A percentile compares a stretch with the other conserved stretches of the same genome.
These are phyloP conservation scores for Stereocaulon alpinum DNA, from an alignment of 495 filamentous ascomycete genomes.

Conservation along the genomic window DNA sequence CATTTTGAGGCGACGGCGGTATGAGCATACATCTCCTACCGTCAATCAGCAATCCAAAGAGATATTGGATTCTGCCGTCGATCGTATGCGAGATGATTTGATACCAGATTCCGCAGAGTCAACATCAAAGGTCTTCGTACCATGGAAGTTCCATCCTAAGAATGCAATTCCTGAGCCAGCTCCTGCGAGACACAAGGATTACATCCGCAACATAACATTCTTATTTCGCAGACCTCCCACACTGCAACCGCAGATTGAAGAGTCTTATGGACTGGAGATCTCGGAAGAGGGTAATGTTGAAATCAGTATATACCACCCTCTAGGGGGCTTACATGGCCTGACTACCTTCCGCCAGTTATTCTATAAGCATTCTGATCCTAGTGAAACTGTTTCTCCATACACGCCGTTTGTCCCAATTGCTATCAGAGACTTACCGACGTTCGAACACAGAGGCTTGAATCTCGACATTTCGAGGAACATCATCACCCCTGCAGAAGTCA, in stretches of 20 bases:
- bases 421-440: slow-evolving; percentile 40
- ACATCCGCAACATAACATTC: slow-evolving; percentile 46
- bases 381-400: slow-evolving; percentile 1
- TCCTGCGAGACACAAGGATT: slow-evolving; percentile 31
- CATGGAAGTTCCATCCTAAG: slow-evolving; percentile 64
- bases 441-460: slow-evolving; percentile 61
- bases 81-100: slow-evolving; percentile 25
- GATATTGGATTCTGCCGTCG: slow-evolving; percentile 28
- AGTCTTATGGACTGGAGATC: slow-evolving; percentile 59
- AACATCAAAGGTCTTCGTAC: slow-evolving; percentile 46
- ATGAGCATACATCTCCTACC: neutral
- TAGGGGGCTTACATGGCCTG: slow-evolving; percentile 57
- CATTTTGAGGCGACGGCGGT: neutral
- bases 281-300: slow-evolving; percentile 40
- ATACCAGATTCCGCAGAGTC: slow-evolving; percentile 40
- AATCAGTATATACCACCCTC: slow-evolving; percentile 52
- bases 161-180: slow-evolving; percentile 51
- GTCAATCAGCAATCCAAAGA: neutral
- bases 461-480: slow-evolving; percentile 60
- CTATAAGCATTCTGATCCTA: slow-evolving; percentile 46
- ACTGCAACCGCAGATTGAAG: slow-evolving; percentile 50
- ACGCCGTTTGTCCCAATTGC: slow-evolving; percentile 14
- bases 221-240: slow-evolving; percentile 46
- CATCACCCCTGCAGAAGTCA: slow-evolving; percentile 50
- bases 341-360: slow-evolving; percentile 69